Evolutionary conservation across 306 rosid species (phyloP).

Genomic region (Fragaria ananassa): DNA sequence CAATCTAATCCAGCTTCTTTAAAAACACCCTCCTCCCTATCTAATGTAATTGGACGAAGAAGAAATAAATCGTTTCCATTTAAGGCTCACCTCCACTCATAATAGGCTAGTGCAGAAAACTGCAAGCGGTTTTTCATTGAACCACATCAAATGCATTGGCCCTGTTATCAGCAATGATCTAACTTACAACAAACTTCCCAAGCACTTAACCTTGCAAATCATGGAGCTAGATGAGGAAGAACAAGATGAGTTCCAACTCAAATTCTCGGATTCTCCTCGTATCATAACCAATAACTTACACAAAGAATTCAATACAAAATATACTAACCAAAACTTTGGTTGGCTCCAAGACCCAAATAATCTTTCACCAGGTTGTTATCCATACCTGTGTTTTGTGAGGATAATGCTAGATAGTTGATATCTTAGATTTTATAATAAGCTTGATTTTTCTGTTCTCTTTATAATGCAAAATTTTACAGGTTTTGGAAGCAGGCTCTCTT

Average conservation of each 20-base stretch:
- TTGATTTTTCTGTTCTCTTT: background rate
- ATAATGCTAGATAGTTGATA: background rate
- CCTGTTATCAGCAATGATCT: background rate
- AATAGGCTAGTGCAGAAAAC: background rate
- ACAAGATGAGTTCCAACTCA: background rate
- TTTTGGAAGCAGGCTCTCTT: constrained; percentile 48
- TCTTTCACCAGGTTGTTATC: background rate
- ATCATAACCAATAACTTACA: background rate
- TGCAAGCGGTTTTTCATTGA: background rate
- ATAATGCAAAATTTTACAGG: constrained; percentile 42
- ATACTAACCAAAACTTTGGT: background rate
- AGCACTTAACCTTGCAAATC: background rate
- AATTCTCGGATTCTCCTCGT: background rate
- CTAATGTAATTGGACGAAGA: background rate
- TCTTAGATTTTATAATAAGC: background rate
- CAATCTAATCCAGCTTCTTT: background rate
- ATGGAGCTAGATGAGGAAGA: constrained; percentile 3
- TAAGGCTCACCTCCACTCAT: background rate
- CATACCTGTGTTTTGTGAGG: background rate
- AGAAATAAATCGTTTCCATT: background rate
- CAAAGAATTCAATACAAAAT: background rate
- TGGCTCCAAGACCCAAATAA: background rate
- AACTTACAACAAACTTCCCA: background rate
- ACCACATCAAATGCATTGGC: background rate
- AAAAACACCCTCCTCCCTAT: background rate